These are phyloP conservation scores for Rhizopus arrhizus DNA, from an alignment of 371 early-diverging fungal genomes.

Conservation along the genomic window DNA sequence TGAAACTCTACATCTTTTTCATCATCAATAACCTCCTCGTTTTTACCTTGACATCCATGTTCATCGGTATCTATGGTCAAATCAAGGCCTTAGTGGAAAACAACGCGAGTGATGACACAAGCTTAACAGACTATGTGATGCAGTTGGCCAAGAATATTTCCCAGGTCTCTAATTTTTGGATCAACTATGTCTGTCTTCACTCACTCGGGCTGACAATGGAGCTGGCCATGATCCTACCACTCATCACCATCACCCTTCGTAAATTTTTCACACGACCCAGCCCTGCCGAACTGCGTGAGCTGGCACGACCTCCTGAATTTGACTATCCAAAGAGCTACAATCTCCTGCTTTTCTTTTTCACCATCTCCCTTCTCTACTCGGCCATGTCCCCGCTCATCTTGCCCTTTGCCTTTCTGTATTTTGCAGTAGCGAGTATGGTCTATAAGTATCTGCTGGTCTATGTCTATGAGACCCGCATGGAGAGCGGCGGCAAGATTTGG, in stretches of 20 bases:
- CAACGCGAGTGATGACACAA: conserved; percentile 35
- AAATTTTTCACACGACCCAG: conserved; percentile 68
- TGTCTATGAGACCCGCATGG: conserved; percentile 64
- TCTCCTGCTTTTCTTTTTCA: conserved; percentile 72
- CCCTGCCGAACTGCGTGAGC: conserved; percentile 68
- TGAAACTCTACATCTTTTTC: conserved; percentile 80
- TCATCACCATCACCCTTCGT: conserved; percentile 58
- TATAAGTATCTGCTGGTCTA: conserved; percentile 80
- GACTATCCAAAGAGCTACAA: conserved; percentile 75
- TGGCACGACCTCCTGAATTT: conserved; percentile 73
- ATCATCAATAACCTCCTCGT: conserved; percentile 72
- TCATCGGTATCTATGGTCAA: conserved; percentile 60
- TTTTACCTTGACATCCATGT: conserved; percentile 64
- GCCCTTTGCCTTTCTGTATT: conserved; percentile 74
- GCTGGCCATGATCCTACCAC: conserved; percentile 69
- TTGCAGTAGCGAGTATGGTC: conserved; percentile 66
- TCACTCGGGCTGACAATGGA: conserved; percentile 62
- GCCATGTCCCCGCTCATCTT: conserved; percentile 78
- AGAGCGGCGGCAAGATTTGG: conserved; percentile 79
- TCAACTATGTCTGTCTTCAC: conserved; percentile 69
- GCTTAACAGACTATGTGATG: conserved; percentile 30
- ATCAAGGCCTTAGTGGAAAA: conserved; percentile 38
- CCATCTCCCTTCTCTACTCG: conserved; percentile 75
- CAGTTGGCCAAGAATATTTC: conserved; percentile 49
- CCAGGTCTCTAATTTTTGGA: conserved; percentile 66